Base-by-base conservation (phyloP, 441 rosid species). In the Pelargonium citronellum region DNA sequence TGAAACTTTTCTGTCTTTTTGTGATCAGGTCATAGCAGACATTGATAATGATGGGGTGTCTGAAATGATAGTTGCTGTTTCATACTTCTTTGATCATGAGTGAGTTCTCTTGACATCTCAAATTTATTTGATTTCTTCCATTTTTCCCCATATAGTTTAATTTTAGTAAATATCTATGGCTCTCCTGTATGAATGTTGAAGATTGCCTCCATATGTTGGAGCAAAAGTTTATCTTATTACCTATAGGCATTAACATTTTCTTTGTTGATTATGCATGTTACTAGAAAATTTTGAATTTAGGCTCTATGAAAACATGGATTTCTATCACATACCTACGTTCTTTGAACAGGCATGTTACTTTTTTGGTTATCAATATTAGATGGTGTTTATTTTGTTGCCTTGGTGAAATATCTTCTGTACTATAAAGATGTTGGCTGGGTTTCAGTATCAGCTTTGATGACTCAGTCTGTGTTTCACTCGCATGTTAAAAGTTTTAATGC, bases 21-120 rank as follows among this genome's bases (percentile, higher is more conserved):
- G 69, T 77, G 61, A 73, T 81, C 84, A 92, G 99, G 91, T 95
- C 70, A 91, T 95, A 77, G 98, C 96, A 68, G 99, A 95, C 79
- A 92, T 95, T 65, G 99, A 95, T 80, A 89, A 87, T 67, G 99
- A 95, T 75, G 99, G 99, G 69, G 84, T 92, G 60, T 80, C 89
- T 10, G 99, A 95, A 85, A 95, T 95, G 96, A 76, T 95, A 79
- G 78, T 95, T 73, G 96, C 95, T 69, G 98, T 84, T 82, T 95
- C 99, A 43, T 89, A 89, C 82, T 95, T 89, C 88, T 95, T 92
- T 68, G 98, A 95, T 80, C 97, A 83, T 0, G 99, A 95, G 98
- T 92, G 77, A 88, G 96, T 86, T 80, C 69, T 69, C 71, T 77
- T 73, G 70, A 37, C 67, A 46, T 60, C 15, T 69, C 61, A 71